phyloP scores from a whole-genome alignment of 1,284 basidiomycete species.

The Trichosporon sp. region DNA sequence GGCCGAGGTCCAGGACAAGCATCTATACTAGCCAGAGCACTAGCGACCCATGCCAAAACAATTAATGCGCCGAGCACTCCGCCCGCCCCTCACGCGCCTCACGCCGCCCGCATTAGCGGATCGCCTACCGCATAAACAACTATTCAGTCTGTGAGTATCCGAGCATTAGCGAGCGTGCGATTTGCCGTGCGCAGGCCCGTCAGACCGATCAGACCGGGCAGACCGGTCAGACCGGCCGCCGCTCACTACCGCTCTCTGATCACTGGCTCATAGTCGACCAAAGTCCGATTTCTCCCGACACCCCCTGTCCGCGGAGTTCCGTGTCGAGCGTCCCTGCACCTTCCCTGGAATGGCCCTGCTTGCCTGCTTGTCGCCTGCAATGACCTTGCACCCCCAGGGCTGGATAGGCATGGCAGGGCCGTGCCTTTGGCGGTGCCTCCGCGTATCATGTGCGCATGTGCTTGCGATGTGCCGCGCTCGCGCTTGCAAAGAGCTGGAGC shows the following conservation, averaged over 20 bases:
- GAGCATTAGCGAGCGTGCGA: no score
- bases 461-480: background rate
- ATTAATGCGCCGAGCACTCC: background rate
- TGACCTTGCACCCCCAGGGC: background rate
- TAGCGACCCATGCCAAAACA: background rate
- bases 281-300: conserved; percentile 2
- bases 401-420: background rate
- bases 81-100: no score
- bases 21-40: background rate
- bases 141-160: no score
- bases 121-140: no score
- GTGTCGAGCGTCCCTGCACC: background rate
- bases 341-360: background rate
- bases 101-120: no score
- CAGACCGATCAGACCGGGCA: no score
- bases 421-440: background rate
- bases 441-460: background rate
- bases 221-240: background rate
- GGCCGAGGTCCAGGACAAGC: no score
- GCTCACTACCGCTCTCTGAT: background rate
- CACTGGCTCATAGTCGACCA: background rate
- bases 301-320: background rate
- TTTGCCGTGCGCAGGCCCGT: no score
- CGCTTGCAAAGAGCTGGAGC: background rate
- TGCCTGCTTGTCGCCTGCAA: background rate